Conservation (phyloP, 352 stramenopile species). For the Pythium vanterpoolii region DNA sequence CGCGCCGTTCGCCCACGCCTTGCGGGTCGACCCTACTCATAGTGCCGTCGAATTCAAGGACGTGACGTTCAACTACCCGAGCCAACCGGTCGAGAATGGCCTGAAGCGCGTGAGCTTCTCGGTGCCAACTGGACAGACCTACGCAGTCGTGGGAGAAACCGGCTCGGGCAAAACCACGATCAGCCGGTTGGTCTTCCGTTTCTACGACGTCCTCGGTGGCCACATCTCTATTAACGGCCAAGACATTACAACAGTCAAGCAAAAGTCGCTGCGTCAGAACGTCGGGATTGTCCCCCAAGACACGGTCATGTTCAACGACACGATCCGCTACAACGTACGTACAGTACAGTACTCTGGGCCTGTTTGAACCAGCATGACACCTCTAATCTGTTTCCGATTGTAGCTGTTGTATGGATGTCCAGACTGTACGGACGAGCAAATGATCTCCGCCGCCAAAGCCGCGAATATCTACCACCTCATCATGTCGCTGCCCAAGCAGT, state of each 20-base stretch:
- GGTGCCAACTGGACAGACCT: slow-evolving; percentile 78
- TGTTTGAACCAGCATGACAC: too few relatives aligned
- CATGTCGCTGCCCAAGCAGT: slow-evolving; percentile 85
- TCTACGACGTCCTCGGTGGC: slow-evolving; percentile 93
- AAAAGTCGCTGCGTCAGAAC: slow-evolving; percentile 83
- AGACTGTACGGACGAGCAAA: slow-evolving; percentile 86
- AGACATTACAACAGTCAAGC: slow-evolving; percentile 83
- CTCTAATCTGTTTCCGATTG: background rate
- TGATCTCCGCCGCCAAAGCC: slow-evolving; percentile 86
- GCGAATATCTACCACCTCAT: slow-evolving; percentile 95
- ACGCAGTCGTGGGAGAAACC: slow-evolving; percentile 93
- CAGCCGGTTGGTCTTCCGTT: slow-evolving; percentile 92
- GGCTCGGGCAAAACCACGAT: slow-evolving; percentile 94
- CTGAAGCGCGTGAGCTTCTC: slow-evolving; percentile 82
- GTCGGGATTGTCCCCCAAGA: slow-evolving; percentile 97
- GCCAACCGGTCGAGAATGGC: slow-evolving; percentile 78
- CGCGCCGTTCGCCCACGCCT: slow-evolving; percentile 55
- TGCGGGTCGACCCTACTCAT: slow-evolving; percentile 36
- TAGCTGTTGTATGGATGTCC: slow-evolving; percentile 91
- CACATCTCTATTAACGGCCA: slow-evolving; percentile 84
- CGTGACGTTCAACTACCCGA: slow-evolving; percentile 91
- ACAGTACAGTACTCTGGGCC: too few relatives aligned
- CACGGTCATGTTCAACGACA: slow-evolving; percentile 97
- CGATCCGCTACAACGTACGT: slow-evolving; percentile 94
- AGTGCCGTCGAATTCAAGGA: slow-evolving; percentile 90